phyloP scores from a whole-genome alignment of 202 grass and related monocot genomes.

The Zizania palustris region DNA sequence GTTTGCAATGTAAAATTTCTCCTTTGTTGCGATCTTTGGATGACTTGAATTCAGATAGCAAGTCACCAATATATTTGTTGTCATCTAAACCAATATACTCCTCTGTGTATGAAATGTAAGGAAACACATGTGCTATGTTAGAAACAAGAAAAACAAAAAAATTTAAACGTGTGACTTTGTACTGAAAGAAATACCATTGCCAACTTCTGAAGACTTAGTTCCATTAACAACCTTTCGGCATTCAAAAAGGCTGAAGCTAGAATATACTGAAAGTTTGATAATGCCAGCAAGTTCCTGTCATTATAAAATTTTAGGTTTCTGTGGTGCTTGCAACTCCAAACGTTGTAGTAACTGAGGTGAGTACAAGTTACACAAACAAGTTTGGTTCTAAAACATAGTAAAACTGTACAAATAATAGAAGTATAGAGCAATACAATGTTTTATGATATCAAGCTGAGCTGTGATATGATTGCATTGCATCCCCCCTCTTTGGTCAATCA shows the following conservation, averaged over 20 bases:
- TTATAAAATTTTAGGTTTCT: conserved; percentile 32
- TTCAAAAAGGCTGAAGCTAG: conserved; percentile 99
- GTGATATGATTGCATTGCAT: background rate
- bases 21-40: conserved; percentile 97
- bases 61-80: conserved; percentile 98
- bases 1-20: conserved; percentile 97
- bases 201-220: conserved; percentile 89
- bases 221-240: conserved; percentile 94
- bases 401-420: background rate
- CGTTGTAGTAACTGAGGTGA: background rate
- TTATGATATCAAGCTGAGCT: background rate
- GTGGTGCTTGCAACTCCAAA: conserved; percentile 37
- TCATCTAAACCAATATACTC: conserved; percentile 95
- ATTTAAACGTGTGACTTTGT: background rate
- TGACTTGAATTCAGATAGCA: conserved; percentile 95
- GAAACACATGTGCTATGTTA: background rate
- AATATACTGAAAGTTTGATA: conserved; percentile 99
- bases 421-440: background rate
- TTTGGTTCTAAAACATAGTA: background rate
- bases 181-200: conserved; percentile 67
- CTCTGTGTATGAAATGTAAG: conserved; percentile 58
- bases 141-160: conserved; percentile 12
- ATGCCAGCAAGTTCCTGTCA: conserved; percentile 95
- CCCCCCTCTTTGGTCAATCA: conserved; percentile 8
- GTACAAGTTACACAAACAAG: background rate